Evolutionary conservation across 2,329 filamentous ascomycete genomes (phyloP).

Genomic region (Berkeleyomyces rouxiae): DNA sequence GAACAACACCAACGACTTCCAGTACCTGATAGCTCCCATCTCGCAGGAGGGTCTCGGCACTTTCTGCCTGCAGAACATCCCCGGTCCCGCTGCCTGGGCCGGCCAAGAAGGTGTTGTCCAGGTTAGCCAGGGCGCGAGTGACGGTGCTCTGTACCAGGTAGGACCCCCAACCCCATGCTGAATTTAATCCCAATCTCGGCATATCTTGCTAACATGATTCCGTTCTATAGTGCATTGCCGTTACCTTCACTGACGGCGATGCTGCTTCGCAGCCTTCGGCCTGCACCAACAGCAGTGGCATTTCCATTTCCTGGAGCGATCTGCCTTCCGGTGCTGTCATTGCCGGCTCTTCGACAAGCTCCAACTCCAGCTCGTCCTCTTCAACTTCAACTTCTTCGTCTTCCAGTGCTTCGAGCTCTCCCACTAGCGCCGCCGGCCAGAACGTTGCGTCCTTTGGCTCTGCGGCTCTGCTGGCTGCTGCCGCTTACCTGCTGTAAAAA

Average conservation of each 20-base stretch:
- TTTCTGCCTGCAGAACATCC: constrained; percentile 35
- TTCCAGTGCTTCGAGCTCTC: constrained; percentile 5
- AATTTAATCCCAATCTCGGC: neutral
- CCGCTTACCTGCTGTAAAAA: constrained; percentile 11
- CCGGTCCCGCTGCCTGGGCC: constrained; percentile 31
- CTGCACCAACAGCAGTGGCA: constrained; percentile 9
- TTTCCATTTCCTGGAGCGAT: neutral
- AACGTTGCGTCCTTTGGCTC: constrained; percentile 7
- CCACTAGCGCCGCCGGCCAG: constrained; percentile 8
- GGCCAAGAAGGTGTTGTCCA: constrained; percentile 39
- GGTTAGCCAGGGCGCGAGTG: constrained; percentile 33
- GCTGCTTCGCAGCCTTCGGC: constrained; percentile 7
- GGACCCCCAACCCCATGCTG: constrained; percentile 8
- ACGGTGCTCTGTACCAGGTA: constrained; percentile 42
- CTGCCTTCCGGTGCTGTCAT: constrained; percentile 9
- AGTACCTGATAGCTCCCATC: constrained; percentile 9
- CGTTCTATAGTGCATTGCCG: constrained; percentile 9
- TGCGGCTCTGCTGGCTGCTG: constrained; percentile 11
- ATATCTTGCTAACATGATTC: neutral
- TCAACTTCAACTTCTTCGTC: neutral
- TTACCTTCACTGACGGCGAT: constrained; percentile 6
- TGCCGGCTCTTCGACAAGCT: constrained; percentile 9
- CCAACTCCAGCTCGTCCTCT: neutral
- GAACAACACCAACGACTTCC: constrained; percentile 9
- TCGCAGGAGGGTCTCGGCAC: constrained; percentile 35